These are phyloP conservation scores for Sonneratia alba DNA, from an alignment of 345 rosid genomes.

Conservation along the genomic window DNA sequence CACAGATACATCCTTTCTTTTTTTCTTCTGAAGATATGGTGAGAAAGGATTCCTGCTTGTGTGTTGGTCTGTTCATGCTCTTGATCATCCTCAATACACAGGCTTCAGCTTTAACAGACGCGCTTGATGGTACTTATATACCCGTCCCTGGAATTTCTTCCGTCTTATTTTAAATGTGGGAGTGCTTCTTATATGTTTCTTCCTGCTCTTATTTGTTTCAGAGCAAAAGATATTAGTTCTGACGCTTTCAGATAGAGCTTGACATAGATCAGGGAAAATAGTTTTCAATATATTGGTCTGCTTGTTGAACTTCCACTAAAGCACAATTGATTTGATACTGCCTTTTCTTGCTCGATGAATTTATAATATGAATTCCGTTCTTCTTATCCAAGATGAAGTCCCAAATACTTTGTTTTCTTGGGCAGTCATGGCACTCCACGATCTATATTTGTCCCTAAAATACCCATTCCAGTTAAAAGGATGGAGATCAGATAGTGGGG, in stretches of 20 bases:
- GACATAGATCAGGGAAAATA: background rate
- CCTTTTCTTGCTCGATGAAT: background rate
- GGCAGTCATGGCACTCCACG: conserved; percentile 29
- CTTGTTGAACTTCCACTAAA: background rate
- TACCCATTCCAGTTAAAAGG: conserved; percentile 40
- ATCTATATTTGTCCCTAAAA: no score
- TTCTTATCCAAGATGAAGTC: background rate
- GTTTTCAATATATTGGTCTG: background rate
- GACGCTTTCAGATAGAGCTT: background rate
- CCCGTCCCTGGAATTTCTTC: background rate
- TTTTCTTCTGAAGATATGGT: conserved; percentile 19
- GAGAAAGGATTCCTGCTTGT: conserved; percentile 7
- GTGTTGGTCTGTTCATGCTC: conserved; percentile 19
- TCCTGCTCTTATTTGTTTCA: background rate
- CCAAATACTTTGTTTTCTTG: background rate
- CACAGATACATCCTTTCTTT: no score
- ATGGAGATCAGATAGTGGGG: conserved; percentile 52
- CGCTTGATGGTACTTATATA: conserved; percentile 45
- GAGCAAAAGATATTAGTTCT: background rate
- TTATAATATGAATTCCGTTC: background rate
- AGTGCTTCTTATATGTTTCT: conserved; percentile 1
- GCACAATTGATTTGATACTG: background rate
- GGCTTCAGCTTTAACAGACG: conserved; percentile 45
- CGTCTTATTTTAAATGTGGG: conserved; percentile 7
- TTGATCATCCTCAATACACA: conserved; percentile 24